Evolutionary conservation across 2,329 filamentous ascomycete species (phyloP).

Genomic region (Thelonectria olida): DNA sequence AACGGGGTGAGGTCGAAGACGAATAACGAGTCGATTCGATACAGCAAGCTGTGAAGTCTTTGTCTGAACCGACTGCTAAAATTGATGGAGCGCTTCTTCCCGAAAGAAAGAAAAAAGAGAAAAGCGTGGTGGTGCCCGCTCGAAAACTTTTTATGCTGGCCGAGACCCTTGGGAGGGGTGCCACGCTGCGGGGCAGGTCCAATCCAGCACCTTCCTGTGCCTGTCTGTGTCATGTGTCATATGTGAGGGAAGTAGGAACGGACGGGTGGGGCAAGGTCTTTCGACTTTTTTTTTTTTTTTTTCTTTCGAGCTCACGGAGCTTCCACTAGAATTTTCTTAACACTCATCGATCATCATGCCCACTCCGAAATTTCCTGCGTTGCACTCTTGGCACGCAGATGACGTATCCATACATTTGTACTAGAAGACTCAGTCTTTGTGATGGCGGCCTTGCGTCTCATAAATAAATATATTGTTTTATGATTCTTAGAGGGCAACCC

Average conservation of each 20-base stretch:
- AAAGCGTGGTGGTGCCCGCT: slow-evolving; percentile 44
- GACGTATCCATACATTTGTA: background rate
- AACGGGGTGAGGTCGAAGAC: slow-evolving; percentile 54
- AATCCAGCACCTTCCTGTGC: too few species aligned
- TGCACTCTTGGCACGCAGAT: slow-evolving; percentile 1
- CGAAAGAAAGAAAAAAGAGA: slow-evolving; percentile 59
- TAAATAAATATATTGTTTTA: too few species aligned
- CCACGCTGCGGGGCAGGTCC: slow-evolving; percentile 26
- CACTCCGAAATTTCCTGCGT: too few species aligned
- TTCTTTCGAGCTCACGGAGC: too few species aligned
- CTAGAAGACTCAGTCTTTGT: background rate
- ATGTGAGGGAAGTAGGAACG: too few species aligned
- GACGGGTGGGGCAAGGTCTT: too few species aligned
- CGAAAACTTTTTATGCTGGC: slow-evolving; percentile 52
- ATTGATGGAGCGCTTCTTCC: slow-evolving; percentile 61
- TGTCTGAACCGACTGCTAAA: slow-evolving; percentile 46
- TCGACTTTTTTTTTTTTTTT: too few species aligned
- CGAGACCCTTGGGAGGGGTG: slow-evolving; percentile 21
- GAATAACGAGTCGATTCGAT: slow-evolving; percentile 45
- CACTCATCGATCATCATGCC: too few species aligned
- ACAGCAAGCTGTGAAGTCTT: slow-evolving; percentile 39
- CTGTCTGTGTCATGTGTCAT: too few species aligned
- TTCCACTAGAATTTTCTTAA: too few species aligned
- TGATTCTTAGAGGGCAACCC: too few species aligned
- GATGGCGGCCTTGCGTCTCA: too few species aligned